These are phyloP conservation scores for Haplosporangium sp. DNA, from an alignment of 371 early-diverging fungal genomes.

Conservation along the genomic window DNA sequence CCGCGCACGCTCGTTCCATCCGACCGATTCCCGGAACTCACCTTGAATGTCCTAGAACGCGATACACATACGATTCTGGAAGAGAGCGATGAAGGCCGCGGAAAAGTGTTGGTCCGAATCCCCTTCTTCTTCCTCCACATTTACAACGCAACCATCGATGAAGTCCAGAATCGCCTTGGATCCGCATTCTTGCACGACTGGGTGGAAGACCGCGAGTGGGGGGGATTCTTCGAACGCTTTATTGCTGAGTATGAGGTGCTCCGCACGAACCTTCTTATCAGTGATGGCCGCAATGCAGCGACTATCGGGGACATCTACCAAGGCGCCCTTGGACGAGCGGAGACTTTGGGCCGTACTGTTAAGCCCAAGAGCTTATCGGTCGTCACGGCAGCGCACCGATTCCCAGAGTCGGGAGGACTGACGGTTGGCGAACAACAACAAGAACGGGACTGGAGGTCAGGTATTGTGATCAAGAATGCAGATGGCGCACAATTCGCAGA, in stretches of 20 bases:
- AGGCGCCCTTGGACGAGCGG: constrained; percentile 10
- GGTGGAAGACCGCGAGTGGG: constrained; percentile 9
- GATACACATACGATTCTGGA: constrained; percentile 23
- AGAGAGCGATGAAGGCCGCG: background rate
- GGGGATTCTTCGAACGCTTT: constrained; percentile 18
- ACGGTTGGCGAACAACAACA: constrained; percentile 9
- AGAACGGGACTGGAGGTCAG: constrained; percentile 16
- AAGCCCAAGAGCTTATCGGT: constrained; percentile 17
- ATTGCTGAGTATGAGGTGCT: constrained; percentile 23
- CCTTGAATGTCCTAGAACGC: constrained; percentile 22
- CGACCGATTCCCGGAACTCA: constrained; percentile 6
- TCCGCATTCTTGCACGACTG: constrained; percentile 19
- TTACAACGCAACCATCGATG: too few species aligned
- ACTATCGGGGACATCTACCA: constrained; percentile 17
- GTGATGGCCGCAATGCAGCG: constrained; percentile 6
- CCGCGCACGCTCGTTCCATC: constrained; percentile 11
- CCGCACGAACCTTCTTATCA: constrained; percentile 22
- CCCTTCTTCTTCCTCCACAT: background rate
- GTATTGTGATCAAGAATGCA: constrained; percentile 19
- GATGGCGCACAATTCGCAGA: constrained; percentile 19
- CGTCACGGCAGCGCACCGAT: constrained; percentile 9
- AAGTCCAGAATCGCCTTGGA: constrained; percentile 10
- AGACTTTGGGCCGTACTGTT: constrained; percentile 15
- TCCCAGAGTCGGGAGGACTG: constrained; percentile 17
- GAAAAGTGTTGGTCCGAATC: constrained; percentile 12